Conservation (phyloP, 768 basidiomycete genomes). For the Hysterangium stoloniferum region DNA sequence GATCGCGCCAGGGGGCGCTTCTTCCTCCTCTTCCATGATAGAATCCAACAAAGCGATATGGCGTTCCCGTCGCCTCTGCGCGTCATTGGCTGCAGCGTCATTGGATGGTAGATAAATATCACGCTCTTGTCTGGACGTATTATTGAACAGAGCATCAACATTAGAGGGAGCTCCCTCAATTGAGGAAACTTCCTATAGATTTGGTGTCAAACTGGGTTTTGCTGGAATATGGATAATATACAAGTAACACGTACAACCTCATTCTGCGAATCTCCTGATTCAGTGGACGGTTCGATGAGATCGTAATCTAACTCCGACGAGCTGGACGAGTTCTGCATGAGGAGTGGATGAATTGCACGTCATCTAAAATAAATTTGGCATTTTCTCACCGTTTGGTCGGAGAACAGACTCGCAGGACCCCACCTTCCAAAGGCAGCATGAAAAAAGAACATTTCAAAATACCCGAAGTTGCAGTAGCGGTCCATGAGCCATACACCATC, state of each 20-base stretch:
- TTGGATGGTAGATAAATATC: not conserved
- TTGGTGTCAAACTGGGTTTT: too few species aligned
- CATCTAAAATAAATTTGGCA: too few species aligned
- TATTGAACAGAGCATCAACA: not conserved
- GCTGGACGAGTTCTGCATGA: not conserved
- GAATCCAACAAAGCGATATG: conserved; percentile 4
- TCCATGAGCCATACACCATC: not conserved
- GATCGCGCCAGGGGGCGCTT: too few species aligned
- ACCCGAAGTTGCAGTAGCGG: conserved; percentile 1
- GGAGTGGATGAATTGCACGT: not conserved
- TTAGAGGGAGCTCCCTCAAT: not conserved
- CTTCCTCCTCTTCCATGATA: not conserved
- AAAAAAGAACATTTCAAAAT: not conserved
- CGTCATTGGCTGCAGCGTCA: not conserved
- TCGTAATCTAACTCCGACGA: not conserved
- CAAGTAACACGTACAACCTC: too few species aligned
- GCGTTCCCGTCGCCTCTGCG: conserved; percentile 3
- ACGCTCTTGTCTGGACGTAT: not conserved
- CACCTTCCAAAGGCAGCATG: not conserved
- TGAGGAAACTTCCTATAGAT: too few species aligned
- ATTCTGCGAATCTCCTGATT: too few species aligned
- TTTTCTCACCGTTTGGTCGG: too few species aligned
- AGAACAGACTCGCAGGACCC: not conserved
- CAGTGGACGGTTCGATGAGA: too few species aligned
- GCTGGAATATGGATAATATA: too few species aligned